Conservation (phyloP, 1,284 basidiomycete species). For the Sporisorium sorghi region DNA sequence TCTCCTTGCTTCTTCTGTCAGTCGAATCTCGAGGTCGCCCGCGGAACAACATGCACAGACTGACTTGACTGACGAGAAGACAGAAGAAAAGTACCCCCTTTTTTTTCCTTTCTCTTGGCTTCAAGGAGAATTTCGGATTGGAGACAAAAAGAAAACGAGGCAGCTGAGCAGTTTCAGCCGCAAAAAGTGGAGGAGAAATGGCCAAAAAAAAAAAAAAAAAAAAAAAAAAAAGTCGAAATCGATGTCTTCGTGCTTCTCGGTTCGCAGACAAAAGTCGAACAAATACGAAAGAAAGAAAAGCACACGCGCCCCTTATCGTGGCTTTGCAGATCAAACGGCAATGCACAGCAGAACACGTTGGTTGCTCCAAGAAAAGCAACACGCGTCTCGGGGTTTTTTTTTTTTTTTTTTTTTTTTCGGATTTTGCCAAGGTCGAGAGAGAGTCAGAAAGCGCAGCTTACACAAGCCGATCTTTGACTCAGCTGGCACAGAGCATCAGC, state of each 20-base stretch:
- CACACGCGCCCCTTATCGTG: constrained; percentile 1
- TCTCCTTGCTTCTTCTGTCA: neutral
- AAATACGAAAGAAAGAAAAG: neutral
- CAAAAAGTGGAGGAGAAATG: constrained; percentile 23
- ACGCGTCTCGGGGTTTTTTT: constrained; percentile 9
- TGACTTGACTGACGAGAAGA: neutral
- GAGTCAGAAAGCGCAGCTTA: constrained; percentile 7
- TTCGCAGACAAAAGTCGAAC: neutral
- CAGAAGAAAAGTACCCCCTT: constrained; percentile 1
- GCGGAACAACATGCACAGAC: constrained; percentile 1
- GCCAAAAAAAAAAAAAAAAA: too few relatives aligned
- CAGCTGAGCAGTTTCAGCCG: constrained; percentile 13
- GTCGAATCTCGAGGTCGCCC: neutral
- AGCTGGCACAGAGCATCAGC: constrained; percentile 2
- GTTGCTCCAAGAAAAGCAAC: neutral
- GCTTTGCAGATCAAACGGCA: constrained; percentile 2
- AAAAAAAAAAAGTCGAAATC: too few relatives aligned
- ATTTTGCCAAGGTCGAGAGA: neutral
- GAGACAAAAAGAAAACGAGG: constrained; percentile 8
- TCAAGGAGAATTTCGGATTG: constrained; percentile 34
- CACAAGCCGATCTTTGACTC: constrained; percentile 15
- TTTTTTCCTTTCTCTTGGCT: neutral
- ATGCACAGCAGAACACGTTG: neutral
- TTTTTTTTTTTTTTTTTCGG: too few relatives aligned
- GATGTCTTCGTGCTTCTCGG: constrained; percentile 13